phyloP scores from a whole-genome alignment of 352 stramenopile genomes.

The Chrysophaeum taylorii region DNA sequence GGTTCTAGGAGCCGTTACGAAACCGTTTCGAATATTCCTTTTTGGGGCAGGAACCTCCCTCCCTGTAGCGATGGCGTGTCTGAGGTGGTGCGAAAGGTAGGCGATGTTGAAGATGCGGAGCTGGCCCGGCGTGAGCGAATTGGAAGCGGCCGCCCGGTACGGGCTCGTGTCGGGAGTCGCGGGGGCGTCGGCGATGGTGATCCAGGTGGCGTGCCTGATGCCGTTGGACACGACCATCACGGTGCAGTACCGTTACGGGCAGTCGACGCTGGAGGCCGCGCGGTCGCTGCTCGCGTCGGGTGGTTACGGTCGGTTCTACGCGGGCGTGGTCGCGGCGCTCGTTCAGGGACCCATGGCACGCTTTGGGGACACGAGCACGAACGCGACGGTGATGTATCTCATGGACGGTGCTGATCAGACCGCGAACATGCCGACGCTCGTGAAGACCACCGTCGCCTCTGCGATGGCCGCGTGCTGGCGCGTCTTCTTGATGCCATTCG shows the following conservation, averaged over 20 bases:
- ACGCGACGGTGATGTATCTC: conserved; percentile 64
- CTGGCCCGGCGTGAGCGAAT: no score
- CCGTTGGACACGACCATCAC: no score
- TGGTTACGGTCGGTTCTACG: conserved; percentile 69
- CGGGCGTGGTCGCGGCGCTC: conserved; percentile 61
- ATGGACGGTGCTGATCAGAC: conserved; percentile 53
- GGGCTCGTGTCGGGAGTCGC: no score
- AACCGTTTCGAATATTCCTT: no score
- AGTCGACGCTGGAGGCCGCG: conserved; percentile 44
- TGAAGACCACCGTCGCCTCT: conserved; percentile 61
- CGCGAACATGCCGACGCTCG: conserved; percentile 46
- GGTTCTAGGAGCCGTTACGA: no score
- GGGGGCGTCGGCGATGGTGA: neutral
- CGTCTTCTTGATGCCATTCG: conserved; percentile 71
- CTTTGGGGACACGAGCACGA: conserved; percentile 76
- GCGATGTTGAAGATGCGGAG: no score
- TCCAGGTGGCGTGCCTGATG: neutral
- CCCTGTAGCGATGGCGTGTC: no score
- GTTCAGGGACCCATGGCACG: conserved; percentile 63
- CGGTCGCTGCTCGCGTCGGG: conserved; percentile 62
- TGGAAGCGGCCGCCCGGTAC: no score
- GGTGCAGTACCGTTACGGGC: conserved; percentile 59
- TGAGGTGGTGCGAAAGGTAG: no score
- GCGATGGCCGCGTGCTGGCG: conserved; percentile 54
- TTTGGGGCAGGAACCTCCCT: no score